phyloP scores from a whole-genome alignment of 169 alveolate genomes.

The Theileria parva region DNA sequence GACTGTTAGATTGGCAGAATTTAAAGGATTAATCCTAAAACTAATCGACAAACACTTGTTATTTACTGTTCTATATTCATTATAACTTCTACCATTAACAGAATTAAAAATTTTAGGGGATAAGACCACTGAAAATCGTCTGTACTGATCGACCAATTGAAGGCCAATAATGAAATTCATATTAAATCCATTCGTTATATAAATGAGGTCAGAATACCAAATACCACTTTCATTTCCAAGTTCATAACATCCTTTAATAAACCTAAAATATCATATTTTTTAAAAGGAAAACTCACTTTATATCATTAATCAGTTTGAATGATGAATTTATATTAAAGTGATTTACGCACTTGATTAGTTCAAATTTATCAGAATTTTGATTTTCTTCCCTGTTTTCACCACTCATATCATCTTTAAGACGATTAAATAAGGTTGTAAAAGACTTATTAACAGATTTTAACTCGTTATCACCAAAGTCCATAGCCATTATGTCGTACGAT shows the following conservation, averaged over 20 bases:
- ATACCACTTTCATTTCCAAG: slow-evolving; percentile 11
- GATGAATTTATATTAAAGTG: slow-evolving; percentile 1
- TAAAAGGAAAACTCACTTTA: background rate
- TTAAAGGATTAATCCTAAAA: background rate
- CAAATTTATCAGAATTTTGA: slow-evolving; percentile 20
- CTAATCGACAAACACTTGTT: background rate
- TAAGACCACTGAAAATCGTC: background rate
- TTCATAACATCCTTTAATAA: background rate
- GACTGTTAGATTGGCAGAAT: background rate
- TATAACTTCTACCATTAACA: background rate
- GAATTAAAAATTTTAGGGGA: slow-evolving; percentile 1
- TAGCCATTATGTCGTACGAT: slow-evolving; percentile 64
- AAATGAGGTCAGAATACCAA: slow-evolving; percentile 44
- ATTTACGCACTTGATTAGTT: background rate
- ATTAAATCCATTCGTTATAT: slow-evolving; percentile 42
- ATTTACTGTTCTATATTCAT: background rate
- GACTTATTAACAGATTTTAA: background rate
- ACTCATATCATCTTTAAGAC: background rate
- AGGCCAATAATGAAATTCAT: background rate
- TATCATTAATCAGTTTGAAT: background rate
- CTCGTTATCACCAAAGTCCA: background rate
- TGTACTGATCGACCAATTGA: background rate
- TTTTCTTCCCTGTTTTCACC: background rate
- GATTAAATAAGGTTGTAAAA: background rate
- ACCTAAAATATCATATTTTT: background rate